These are phyloP conservation scores for Myxozyma udenii DNA, from an alignment of 805 yeast species.

Conservation along the genomic window DNA sequence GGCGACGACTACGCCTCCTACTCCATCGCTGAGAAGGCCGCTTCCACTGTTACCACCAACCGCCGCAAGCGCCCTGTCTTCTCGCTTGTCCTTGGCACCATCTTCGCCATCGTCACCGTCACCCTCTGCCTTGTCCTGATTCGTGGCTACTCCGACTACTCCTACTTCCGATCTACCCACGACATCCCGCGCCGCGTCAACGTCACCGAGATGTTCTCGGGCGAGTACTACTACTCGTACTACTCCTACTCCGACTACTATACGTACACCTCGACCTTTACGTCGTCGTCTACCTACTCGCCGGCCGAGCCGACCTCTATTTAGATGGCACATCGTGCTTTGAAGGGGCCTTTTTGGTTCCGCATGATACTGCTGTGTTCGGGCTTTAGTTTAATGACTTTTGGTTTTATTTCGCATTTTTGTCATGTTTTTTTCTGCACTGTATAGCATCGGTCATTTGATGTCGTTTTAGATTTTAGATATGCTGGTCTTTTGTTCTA, in stretches of 20 bases:
- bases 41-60: slow-evolving; percentile 26
- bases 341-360: not conserved
- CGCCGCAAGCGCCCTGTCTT: slow-evolving; percentile 28
- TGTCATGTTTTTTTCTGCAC: too few relatives aligned
- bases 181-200: slow-evolving; percentile 29
- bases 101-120: slow-evolving; percentile 23
- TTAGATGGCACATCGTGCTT: not conserved
- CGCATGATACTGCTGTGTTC: not conserved
- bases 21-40: slow-evolving; percentile 27
- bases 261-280: slow-evolving; percentile 5
- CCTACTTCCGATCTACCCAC: slow-evolving; percentile 19
- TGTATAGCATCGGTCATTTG: too few relatives aligned
- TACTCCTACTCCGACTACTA: slow-evolving; percentile 3
- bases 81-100: slow-evolving; percentile 20
- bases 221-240: slow-evolving; percentile 26
- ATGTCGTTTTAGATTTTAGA: too few relatives aligned
- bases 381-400: not conserved
- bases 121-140: slow-evolving; percentile 24
- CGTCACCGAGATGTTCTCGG: slow-evolving; percentile 24
- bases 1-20: slow-evolving; percentile 19
- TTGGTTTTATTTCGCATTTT: too few relatives aligned
- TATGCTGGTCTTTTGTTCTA: too few relatives aligned
- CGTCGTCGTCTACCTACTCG: not conserved
- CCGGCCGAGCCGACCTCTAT: not conserved
- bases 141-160: slow-evolving; percentile 28